phyloP scores from a whole-genome alignment of 176 grass and related monocot genomes.

The Phoenix roebelenii region DNA sequence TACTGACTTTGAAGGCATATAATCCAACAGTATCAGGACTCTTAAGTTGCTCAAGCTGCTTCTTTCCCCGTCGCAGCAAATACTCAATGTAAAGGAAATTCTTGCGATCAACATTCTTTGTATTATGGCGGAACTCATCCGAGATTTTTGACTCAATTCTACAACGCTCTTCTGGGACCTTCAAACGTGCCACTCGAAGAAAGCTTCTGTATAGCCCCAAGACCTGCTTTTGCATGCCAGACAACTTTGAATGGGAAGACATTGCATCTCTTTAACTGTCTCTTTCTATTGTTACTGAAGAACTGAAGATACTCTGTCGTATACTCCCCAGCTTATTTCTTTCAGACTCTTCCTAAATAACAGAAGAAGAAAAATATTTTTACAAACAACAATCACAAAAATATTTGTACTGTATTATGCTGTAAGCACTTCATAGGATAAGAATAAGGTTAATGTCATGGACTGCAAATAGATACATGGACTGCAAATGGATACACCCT shows the following conservation, averaged over 20 bases:
- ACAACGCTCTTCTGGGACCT: conserved; percentile 48
- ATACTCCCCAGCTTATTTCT: too few species aligned
- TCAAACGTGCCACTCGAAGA: conserved; percentile 51
- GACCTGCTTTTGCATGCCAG: conserved; percentile 85
- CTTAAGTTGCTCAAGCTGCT: conserved; percentile 86
- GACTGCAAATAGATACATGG: too few species aligned
- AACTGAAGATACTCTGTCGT: too few species aligned
- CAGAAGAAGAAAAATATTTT: too few species aligned
- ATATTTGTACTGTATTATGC: too few species aligned
- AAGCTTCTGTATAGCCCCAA: conserved; percentile 67
- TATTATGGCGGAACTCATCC: conserved; percentile 57
- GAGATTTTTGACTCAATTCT: conserved; percentile 62
- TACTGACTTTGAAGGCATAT: conserved; percentile 50
- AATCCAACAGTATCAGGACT: conserved; percentile 65
- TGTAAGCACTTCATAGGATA: too few species aligned
- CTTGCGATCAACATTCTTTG: conserved; percentile 52
- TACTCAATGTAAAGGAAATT: conserved; percentile 96
- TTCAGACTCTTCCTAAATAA: too few species aligned
- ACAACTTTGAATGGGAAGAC: conserved; percentile 40
- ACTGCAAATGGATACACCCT: too few species aligned
- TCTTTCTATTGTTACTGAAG: too few species aligned
- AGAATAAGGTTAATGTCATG: too few species aligned
- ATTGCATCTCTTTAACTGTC: too few species aligned
- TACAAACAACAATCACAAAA: too few species aligned
- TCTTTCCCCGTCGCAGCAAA: conserved; percentile 75